Evolutionary conservation across 495 filamentous ascomycete species (phyloP), one percentile per base, ranked within the genome.

Genomic region (Elasticomyces elasticus): DNA sequence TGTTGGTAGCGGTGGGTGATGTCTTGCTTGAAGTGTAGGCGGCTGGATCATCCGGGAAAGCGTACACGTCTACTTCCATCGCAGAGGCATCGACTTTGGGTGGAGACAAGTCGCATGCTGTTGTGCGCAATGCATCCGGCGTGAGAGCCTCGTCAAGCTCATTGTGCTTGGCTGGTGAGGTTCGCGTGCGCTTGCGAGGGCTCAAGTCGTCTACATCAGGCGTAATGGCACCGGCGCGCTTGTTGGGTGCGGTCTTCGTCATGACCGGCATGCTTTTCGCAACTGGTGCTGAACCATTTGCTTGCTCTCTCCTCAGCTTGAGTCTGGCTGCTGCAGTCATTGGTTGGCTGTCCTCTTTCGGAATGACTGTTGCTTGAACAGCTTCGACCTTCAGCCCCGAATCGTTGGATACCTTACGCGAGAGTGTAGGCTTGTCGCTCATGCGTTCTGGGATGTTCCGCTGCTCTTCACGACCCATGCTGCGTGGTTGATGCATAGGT

Each of bases 281-380:
- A 13, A 12, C 7, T 27, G n/a, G 49, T 19, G 49, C n/a, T n/a
- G n/a, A 38, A 9, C 40, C 26, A n/a, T 17, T 41, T 33, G 40
- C 27, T 26, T 24, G 23, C 52, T 46, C 9, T 27, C 31, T 55
- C 10, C 54, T 31, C 5, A 47, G 46, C 13, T 37, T 26, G 15
- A 56, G 46, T 20, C 45, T 38, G 17, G 54, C 54, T 19, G 47
- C 54, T 12, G 54, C 47, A 13, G 24, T 43, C 54, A 27, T 33
- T 11, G 30, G 15, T 15, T 45, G 20, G 19, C 24, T 7, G 15
- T 23, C 5, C 11, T 10, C 13, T 15, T 12, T 24, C 4, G 22
- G 10, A 24, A 33, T 51, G 11, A n/a, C 13, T 13, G 35, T n/a
- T 5, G 12, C 13, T n/a, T 12, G 5, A 17, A 17, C 35, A 40